Conservation (phyloP, 345 rosid genomes). For the Rhodamnia rubescens region DNA sequence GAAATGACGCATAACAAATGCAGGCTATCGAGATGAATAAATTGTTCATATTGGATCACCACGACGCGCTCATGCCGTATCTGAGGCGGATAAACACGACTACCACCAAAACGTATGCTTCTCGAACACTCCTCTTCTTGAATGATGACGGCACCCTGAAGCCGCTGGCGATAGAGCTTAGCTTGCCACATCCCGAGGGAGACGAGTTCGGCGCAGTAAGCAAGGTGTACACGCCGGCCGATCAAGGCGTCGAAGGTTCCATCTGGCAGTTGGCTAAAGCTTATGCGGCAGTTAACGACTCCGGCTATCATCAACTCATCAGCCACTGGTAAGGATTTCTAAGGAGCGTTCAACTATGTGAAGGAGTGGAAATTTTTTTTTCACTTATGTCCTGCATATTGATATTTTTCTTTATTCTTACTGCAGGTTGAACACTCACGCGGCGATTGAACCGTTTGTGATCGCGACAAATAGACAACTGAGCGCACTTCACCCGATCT, state of each 20-base stretch:
- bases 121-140: conserved; percentile 61
- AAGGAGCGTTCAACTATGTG: neutral
- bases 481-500: conserved; percentile 61
- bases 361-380: neutral
- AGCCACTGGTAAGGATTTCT: conserved; percentile 57
- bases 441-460: conserved; percentile 52
- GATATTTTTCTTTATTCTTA: neutral
- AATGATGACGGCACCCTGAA: conserved; percentile 59
- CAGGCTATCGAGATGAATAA: conserved; percentile 52
- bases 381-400: neutral
- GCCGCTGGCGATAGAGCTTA: conserved; percentile 74
- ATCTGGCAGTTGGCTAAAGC: conserved; percentile 88
- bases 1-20: neutral
- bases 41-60: conserved; percentile 31
- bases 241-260: conserved; percentile 47
- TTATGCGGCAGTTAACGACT: conserved; percentile 66
- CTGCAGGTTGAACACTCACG: conserved; percentile 55
- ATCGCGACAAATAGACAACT: conserved; percentile 68
- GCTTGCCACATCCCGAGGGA: conserved; percentile 58
- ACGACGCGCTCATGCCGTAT: conserved; percentile 49
- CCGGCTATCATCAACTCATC: conserved; percentile 75
- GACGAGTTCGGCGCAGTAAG: conserved; percentile 50
- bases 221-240: conserved; percentile 63
- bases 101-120: conserved; percentile 46
- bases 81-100: conserved; percentile 55